Evolutionary conservation across 768 basidiomycete genomes (phyloP).

Genomic region (Paxillus ammoniavirescens): DNA sequence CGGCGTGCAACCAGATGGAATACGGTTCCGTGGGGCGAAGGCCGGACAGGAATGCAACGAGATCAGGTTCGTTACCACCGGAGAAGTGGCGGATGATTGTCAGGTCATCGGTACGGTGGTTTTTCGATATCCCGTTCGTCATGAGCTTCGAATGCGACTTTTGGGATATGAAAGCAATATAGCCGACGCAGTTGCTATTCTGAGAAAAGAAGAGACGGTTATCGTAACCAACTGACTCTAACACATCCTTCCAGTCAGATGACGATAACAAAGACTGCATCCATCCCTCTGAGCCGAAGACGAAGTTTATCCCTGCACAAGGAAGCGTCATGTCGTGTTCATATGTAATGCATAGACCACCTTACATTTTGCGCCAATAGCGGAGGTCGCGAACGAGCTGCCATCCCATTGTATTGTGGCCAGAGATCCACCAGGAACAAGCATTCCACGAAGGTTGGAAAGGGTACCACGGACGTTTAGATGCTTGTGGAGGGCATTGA

Average conservation of each 20-base stretch:
- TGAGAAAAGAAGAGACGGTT: neutral
- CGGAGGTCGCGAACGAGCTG: neutral
- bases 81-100: too few species aligned
- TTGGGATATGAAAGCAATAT: neutral
- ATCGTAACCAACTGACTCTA: neutral
- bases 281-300: neutral
- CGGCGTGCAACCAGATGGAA: too few species aligned
- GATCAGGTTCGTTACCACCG: too few species aligned
- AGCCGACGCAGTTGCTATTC: neutral
- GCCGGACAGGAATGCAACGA: too few species aligned
- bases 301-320: neutral
- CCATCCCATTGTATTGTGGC: neutral
- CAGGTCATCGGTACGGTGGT: too few species aligned
- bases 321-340: neutral
- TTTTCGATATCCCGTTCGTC: too few species aligned
- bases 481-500: constrained; percentile 12
- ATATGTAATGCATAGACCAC: neutral
- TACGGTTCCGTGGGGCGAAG: too few species aligned
- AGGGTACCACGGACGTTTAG: neutral
- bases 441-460: neutral
- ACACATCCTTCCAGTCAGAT: neutral
- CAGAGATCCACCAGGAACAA: neutral
- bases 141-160: neutral
- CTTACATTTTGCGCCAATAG: neutral
- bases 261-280: neutral